These are phyloP conservation scores for Musa troglodytarum DNA, from an alignment of 176 grass and related monocot genomes.

Conservation along the genomic window DNA sequence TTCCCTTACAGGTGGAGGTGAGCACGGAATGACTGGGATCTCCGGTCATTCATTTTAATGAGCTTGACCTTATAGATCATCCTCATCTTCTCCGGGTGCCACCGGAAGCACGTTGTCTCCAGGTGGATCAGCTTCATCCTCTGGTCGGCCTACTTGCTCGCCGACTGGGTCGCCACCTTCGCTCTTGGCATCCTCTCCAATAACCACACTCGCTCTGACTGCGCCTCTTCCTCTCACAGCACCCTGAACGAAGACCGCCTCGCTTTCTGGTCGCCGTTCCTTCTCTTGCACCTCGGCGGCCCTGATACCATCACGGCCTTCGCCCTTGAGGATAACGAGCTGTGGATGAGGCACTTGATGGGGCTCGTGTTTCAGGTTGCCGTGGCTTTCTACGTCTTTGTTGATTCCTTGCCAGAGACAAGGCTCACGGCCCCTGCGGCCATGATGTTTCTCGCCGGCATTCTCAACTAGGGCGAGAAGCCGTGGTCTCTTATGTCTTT, in stretches of 20 bases:
- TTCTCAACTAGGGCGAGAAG: no score
- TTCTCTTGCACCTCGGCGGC: constrained; percentile 57
- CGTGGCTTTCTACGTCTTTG: no score
- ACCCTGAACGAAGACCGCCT: constrained; percentile 4
- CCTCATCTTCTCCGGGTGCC: neutral
- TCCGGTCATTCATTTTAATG: neutral
- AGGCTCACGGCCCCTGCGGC: no score
- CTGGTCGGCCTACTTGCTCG: constrained; percentile 17
- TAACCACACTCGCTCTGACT: neutral
- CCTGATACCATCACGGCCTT: no score
- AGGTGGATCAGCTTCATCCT: neutral
- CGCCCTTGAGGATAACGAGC: no score
- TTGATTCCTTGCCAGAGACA: no score
- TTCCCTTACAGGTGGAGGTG: no score
- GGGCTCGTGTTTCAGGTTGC: no score
- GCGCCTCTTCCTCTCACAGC: no score
- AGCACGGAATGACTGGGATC: neutral
- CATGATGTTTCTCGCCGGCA: no score
- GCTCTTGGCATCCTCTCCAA: constrained; percentile 27
- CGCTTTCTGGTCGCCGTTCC: constrained; percentile 29
- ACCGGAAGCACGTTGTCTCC: neutral
- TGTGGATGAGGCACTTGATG: no score
- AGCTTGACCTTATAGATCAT: constrained; percentile 3
- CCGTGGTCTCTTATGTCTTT: no score
- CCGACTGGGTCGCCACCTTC: constrained; percentile 2